A percentile compares a stretch with the other conserved stretches of the same genome.
Conservation (phyloP, 192 early-diverging fungal species). For the Coemansia sp. region DNA sequence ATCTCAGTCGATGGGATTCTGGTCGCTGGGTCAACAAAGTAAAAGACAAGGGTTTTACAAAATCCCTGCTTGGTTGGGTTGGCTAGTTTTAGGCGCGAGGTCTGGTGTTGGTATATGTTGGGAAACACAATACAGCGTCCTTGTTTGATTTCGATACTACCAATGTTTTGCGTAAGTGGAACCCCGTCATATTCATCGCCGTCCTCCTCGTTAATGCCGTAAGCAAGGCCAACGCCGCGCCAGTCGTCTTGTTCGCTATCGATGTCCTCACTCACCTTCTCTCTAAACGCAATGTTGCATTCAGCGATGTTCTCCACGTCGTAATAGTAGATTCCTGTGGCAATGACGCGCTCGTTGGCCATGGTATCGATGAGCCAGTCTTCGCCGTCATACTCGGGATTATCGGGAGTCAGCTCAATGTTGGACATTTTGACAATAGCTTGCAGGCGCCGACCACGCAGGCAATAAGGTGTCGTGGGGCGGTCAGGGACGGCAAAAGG, state of each 20-base stretch:
- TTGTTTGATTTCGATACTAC: slow-evolving; percentile 22
- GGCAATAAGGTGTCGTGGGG: slow-evolving; percentile 21
- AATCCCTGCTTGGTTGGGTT: slow-evolving; percentile 22
- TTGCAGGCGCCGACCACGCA: slow-evolving; percentile 54
- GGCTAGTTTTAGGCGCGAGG: slow-evolving; percentile 13
- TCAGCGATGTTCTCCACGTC: slow-evolving; percentile 70
- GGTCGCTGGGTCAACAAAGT: slow-evolving; percentile 29
- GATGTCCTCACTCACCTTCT: neutral
- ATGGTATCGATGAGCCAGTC: slow-evolving; percentile 76
- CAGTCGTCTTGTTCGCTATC: neutral
- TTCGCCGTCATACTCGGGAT: slow-evolving; percentile 57
- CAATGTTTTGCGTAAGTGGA: slow-evolving; percentile 27
- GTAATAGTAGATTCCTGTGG: slow-evolving; percentile 78
- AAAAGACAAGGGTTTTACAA: slow-evolving; percentile 30
- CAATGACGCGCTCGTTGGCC: slow-evolving; percentile 70
- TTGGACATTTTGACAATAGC: slow-evolving; percentile 75
- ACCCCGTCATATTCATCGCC: slow-evolving; percentile 10
- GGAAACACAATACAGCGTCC: slow-evolving; percentile 51
- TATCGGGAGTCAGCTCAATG: slow-evolving; percentile 70
- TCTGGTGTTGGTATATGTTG: slow-evolving; percentile 29
- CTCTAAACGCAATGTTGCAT: slow-evolving; percentile 63
- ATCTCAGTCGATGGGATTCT: slow-evolving; percentile 21
- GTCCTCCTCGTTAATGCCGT: slow-evolving; percentile 1
- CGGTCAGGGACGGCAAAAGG: slow-evolving; percentile 38
- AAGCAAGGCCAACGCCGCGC: slow-evolving; percentile 18